Evolutionary conservation across 192 early-diverging fungal species (phyloP), one percentile per base, ranked within the genome.

Genomic region (Diversispora eburnea): DNA sequence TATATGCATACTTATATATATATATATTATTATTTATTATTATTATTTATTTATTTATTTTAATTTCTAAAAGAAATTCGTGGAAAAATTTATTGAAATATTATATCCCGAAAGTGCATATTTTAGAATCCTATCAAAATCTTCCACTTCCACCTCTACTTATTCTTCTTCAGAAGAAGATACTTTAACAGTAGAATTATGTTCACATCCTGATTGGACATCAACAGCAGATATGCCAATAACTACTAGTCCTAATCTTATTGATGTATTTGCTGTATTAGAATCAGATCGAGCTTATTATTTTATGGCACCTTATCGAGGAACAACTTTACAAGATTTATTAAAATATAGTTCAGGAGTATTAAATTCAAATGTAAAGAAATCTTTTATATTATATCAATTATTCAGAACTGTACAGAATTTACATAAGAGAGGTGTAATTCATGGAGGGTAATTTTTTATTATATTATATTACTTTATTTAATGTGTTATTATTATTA

Each of bases 301-400:
- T 60, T 86, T 86, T 41, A 54, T 88, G 4, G 81, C 87, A 3
- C 76, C 83, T 3, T 84, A 86, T 57, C 78, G 81, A 33, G 79
- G 80, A 39, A 85, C 84, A 7, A 84, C 87, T 5, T 55, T 88
- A 41, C 81, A 84, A 67, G 87, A 88, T 75, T 59, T 88, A 5
- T 76, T 88, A 49, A 83, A 79, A n/a, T 88, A 83, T 59, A 88
- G 85, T 75, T 83, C 85, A 0, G 87, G 85, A 47, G 81, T 85
- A 17, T 75, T 88, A 9, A 81, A 80, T 67, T 85, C 85, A 0
- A 84, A 84, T 49, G 75, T 85, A n/a, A 88, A 86, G 60, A 88
- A 88, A 51, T 79, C 82, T 5, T 90, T 90, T 74, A 60, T 90
- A 10, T 73, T 87, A 1, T 90, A 85, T 59, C 89, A 90, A 75